Evolutionary conservation across 495 filamentous ascomycete species (phyloP).

Genomic region (Lasiosphaeris hirsuta): DNA sequence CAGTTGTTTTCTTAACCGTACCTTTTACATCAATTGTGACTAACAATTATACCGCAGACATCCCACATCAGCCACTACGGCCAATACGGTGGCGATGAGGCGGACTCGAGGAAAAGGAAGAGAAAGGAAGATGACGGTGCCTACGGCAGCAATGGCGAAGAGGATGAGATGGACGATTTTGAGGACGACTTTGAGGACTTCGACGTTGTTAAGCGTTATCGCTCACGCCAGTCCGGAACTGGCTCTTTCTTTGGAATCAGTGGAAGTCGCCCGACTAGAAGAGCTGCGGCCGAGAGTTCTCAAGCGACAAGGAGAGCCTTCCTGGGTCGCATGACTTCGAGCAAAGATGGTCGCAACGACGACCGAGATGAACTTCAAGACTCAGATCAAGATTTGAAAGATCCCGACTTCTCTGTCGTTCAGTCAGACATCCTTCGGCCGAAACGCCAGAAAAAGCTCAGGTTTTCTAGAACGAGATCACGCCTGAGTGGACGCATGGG

Average conservation of each 20-base stretch:
- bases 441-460: conserved; percentile 11
- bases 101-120: conserved; percentile 23
- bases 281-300: no score
- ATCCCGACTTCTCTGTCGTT: conserved; percentile 32
- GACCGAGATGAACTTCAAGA: conserved; percentile 46
- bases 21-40: no score
- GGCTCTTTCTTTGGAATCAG: conserved; percentile 3
- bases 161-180: conserved; percentile 32
- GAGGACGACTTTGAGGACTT: conserved; percentile 28
- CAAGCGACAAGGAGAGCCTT: no score
- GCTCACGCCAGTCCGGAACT: conserved; percentile 3
- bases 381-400: conserved; percentile 29
- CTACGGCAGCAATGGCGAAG: conserved; percentile 2
- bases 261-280: background rate
- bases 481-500: background rate
- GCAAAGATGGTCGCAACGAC: conserved; percentile 21
- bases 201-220: background rate
- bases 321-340: no score
- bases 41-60: no score
- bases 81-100: conserved; percentile 6
- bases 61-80: background rate
- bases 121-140: conserved; percentile 18
- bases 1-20: no score
- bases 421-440: conserved; percentile 38
- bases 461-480: background rate